Conservation (phyloP, 345 rosid species). For the Gossypium bickii region DNA sequence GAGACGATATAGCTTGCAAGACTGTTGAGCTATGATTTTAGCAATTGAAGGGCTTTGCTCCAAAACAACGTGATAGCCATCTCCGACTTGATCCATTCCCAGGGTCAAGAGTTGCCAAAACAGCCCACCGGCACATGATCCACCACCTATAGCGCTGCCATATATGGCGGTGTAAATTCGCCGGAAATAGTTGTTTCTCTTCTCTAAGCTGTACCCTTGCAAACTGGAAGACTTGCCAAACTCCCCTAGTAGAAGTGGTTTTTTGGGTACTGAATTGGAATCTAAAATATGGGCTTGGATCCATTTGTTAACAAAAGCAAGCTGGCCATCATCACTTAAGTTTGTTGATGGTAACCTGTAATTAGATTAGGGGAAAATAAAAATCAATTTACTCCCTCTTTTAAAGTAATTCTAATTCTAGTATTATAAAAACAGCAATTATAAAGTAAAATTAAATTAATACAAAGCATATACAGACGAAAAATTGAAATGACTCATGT, state of each 20-base stretch:
- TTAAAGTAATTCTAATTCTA: neutral
- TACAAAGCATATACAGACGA: no score
- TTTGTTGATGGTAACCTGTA: constrained; percentile 40
- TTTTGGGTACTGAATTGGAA: constrained; percentile 33
- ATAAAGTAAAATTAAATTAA: no score
- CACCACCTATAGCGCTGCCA: constrained; percentile 35
- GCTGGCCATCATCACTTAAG: constrained; percentile 33
- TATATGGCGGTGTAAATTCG: constrained; percentile 42
- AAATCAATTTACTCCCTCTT: neutral
- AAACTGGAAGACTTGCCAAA: constrained; percentile 53
- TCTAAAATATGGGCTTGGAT: constrained; percentile 45
- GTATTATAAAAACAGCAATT: no score
- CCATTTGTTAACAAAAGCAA: constrained; percentile 47
- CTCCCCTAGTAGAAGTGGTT: constrained; percentile 56
- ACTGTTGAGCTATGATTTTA: constrained; percentile 45
- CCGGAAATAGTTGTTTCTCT: constrained; percentile 46
- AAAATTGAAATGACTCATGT: no score
- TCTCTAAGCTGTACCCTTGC: constrained; percentile 39
- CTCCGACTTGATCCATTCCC: constrained; percentile 40
- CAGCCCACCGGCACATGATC: constrained; percentile 53
- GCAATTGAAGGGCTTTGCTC: constrained; percentile 55
- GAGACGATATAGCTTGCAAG: constrained; percentile 35
- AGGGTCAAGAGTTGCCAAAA: constrained; percentile 63
- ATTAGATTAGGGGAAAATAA: neutral
- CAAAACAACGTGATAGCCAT: constrained; percentile 60